Evolutionary conservation across 768 basidiomycete genomes (phyloP), one percentile per base, ranked within the genome.

Genomic region (Lepiota subincarnata): DNA sequence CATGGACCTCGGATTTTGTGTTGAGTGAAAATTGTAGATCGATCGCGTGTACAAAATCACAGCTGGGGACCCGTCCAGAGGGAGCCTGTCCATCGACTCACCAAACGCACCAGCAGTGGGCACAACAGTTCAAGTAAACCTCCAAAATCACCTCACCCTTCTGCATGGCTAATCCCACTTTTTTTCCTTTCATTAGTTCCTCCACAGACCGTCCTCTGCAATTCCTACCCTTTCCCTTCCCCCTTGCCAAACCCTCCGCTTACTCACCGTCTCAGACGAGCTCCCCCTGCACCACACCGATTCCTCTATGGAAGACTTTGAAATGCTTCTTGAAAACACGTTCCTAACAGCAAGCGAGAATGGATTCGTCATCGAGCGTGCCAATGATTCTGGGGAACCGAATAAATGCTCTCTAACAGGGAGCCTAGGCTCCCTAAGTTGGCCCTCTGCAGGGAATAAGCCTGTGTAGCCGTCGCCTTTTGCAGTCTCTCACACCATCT

Each of bases 51-150:
- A 79, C 60, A 75, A 69, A 50, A 83, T 91, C 54, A 81, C 74
- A 19, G 83, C 87, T 0, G 89, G 89, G 2, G 87, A 86, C 61
- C 87, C 86, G 1, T 81, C 82, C 13, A 77, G 68, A 5, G 89
- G 89, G 2, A 75, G 77, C 3, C 74, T 90, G 12, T 80, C 88
- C 0, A 69, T 91, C 0, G 79, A 81, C 18, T 69, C 79, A 1
- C 68, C 73, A 18, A 69, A 68, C 12, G 78, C 83, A 2, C 86
- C 85, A 1, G 59, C 58, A 2, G 61, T 68, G 12, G 84, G 81
- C n/a, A 68, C 76, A 6, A 55, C 60, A 2, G 78, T 87, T 13
- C 79, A 82, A 69, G 69, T 69, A 72, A 41, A 59, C 59, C 11
- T 8, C 31, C 51, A 14, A 35, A 31, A 28, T 55, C n/a, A 31